These are phyloP conservation scores for Penicillium crystallinum DNA, from an alignment of 495 filamentous ascomycete genomes.

Conservation along the genomic window DNA sequence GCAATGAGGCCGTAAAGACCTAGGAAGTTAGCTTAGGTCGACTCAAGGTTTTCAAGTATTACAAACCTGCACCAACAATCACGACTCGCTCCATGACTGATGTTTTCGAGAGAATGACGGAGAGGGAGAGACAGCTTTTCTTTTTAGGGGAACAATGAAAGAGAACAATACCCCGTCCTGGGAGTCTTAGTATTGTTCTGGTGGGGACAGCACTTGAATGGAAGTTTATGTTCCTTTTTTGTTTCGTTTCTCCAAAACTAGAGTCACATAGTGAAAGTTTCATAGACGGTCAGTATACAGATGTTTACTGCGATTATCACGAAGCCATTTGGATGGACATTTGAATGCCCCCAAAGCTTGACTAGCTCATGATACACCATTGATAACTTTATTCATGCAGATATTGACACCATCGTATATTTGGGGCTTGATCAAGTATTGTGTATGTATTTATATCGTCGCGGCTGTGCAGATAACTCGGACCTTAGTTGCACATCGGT, in stretches of 20 bases:
- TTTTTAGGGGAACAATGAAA: background rate
- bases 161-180: background rate
- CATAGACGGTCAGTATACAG: too few relatives aligned
- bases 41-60: background rate
- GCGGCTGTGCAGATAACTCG: too few relatives aligned
- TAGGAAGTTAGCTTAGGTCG: background rate
- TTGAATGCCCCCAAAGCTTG: too few relatives aligned
- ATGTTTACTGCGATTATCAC: too few relatives aligned
- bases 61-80: constrained; percentile 22
- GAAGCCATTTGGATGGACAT: too few relatives aligned
- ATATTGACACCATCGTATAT: too few relatives aligned
- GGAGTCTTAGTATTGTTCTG: constrained; percentile 14
- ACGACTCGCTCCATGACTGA: constrained; percentile 19
- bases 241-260: background rate
- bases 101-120: background rate
- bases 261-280: too few relatives aligned
- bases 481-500: too few relatives aligned
- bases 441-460: too few relatives aligned
- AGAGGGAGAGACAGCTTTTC: background rate
- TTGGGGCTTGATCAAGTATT: too few relatives aligned
- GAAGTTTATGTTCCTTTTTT: background rate
- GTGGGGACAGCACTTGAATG: constrained; percentile 2
- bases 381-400: too few relatives aligned
- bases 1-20: constrained; percentile 49
- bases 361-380: too few relatives aligned